Conservation (phyloP, 2,329 filamentous ascomycete genomes). For the Aspergillus ustus region DNA sequence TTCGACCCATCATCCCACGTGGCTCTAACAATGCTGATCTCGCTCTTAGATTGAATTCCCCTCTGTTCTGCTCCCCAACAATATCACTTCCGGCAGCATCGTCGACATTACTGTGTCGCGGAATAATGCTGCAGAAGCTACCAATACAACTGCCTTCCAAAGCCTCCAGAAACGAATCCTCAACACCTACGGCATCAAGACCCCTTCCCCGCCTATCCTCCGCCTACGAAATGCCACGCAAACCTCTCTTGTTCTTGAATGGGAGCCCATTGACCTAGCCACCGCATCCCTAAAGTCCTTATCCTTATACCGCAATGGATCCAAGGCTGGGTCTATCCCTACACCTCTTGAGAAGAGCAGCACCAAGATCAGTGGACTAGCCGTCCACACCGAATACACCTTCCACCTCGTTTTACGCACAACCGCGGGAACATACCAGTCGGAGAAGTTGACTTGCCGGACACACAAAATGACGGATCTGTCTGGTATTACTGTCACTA, state of each 20-base stretch:
- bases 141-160: constrained; percentile 76
- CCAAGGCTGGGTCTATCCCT: constrained; percentile 94
- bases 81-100: constrained; percentile 94
- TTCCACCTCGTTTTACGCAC: constrained; percentile 94
- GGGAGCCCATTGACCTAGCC: constrained; percentile 92
- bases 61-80: constrained; percentile 91
- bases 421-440: constrained; percentile 82
- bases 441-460: constrained; percentile 80
- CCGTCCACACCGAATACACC: constrained; percentile 94
- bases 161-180: constrained; percentile 88
- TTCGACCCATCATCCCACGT: constrained; percentile 14
- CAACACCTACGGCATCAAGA: constrained; percentile 78
- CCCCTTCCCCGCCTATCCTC: constrained; percentile 76
- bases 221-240: constrained; percentile 97
- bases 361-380: constrained; percentile 95
- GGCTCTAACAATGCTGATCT: constrained; percentile 7
- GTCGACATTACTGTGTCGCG: constrained; percentile 96
- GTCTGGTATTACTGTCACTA: constrained; percentile 91
- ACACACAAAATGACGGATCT: constrained; percentile 99
- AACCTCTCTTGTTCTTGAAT: constrained; percentile 97
- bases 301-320: constrained; percentile 91
- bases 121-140: constrained; percentile 77
- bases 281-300: constrained; percentile 90
- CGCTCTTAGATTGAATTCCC: constrained; percentile 88
- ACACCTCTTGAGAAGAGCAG: constrained; percentile 83